Evolutionary conservation across 441 rosid species (phyloP).

Genomic region (Brassica balearica): DNA sequence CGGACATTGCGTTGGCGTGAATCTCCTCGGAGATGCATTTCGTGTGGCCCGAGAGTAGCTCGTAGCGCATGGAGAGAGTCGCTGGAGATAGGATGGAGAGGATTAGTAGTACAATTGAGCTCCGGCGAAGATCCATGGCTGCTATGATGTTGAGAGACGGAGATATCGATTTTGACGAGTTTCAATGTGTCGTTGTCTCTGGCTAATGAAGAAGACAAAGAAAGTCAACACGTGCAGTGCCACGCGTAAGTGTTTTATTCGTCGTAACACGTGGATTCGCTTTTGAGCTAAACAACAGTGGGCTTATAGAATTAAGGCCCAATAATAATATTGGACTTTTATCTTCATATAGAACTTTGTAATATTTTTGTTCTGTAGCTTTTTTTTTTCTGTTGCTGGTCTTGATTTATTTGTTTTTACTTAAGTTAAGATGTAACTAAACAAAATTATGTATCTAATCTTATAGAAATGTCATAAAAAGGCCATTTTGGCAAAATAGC

Average conservation of each 20-base stretch:
- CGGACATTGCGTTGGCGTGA: slow-evolving; percentile 59
- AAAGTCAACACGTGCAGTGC: slow-evolving; percentile 40
- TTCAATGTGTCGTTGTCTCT: slow-evolving; percentile 19
- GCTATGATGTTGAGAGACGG: not conserved
- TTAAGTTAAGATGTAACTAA: slow-evolving; percentile 37
- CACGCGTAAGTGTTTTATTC: slow-evolving; percentile 43
- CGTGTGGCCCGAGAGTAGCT: slow-evolving; percentile 62
- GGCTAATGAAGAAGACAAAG: not conserved
- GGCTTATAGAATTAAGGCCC: not conserved
- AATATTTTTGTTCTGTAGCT: slow-evolving; percentile 47
- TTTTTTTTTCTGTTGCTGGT: slow-evolving; percentile 39
- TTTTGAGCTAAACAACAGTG: not conserved
- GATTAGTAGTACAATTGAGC: slow-evolving; percentile 26
- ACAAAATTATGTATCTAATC: slow-evolving; percentile 40
- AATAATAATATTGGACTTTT: not conserved
- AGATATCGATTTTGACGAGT: slow-evolving; percentile 33
- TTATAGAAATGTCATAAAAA: slow-evolving; percentile 26
- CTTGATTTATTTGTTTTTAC: slow-evolving; percentile 39
- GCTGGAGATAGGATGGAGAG: slow-evolving; percentile 49
- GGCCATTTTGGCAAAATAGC: slow-evolving; percentile 38
- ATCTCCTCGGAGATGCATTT: slow-evolving; percentile 83
- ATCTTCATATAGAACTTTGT: too few species aligned
- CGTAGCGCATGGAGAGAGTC: slow-evolving; percentile 62
- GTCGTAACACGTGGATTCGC: slow-evolving; percentile 18
- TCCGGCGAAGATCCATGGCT: slow-evolving; percentile 42